Evolutionary conservation across 2,329 filamentous ascomycete genomes (phyloP), one percentile per base, ranked within the genome.

Genomic region (Nigrospora sphaerica): DNA sequence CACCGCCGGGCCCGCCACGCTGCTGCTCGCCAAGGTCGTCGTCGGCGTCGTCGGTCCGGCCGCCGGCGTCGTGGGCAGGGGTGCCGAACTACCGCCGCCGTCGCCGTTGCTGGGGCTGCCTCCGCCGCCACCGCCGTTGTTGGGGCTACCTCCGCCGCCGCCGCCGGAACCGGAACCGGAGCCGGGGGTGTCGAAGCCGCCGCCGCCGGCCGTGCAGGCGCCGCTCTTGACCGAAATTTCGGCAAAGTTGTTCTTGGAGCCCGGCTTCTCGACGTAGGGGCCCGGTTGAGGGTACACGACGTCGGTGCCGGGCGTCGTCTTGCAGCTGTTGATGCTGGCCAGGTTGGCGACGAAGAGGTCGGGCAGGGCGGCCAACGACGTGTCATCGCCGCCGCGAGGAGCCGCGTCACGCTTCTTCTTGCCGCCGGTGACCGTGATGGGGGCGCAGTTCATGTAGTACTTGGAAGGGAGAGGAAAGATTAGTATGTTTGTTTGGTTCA

Each of bases 331-430:
- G 28, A 53, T 57, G 10, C 60, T 62, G 18, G 42, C 54, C 49
- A 90, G 69, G 66, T 93, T 95, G 56, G 85, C 84, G 1, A 83
- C 74, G 46, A 90, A 84, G 80, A 95, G 85, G 47, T 82, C 71
- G 0, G 89, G 88, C 12, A 95, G 83, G 6, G 51, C 80, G 81
- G 3, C 84, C 75, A 55, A 86, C 86, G 72, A 89, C 80, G 42
- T 77, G 4, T 6, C 19, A 23, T 66, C 0, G 85, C 17, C 2
- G 31, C 32, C 13, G 85, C 32, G 85, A 77, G 13, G 2, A 51
- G 77, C 77, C 42, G 74, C 70, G 12, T 72, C 64, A 18, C 71
- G 58, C 41, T 56, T 52, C 2, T 33, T 5, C 4, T 51, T 54
- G 4, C 56, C 56, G 40, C 57, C 59, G 1, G 71, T 71, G 39